Conservation (phyloP, 495 filamentous ascomycete genomes). For the Neurospora intermedia region DNA sequence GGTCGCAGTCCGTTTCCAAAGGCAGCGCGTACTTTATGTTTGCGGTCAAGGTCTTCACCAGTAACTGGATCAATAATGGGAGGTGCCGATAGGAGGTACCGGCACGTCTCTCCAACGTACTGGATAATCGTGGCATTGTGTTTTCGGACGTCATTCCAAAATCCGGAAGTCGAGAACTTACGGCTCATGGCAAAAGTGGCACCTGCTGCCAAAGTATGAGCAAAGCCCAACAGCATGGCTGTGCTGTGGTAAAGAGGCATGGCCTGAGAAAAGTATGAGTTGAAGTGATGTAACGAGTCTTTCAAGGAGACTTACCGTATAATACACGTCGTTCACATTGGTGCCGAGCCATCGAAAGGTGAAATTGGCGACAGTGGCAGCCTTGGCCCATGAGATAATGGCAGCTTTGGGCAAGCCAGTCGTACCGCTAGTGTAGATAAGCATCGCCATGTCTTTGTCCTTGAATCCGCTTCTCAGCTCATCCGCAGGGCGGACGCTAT, state of each 20-base stretch:
- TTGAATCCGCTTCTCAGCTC: conserved; percentile 40
- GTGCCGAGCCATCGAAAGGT: conserved; percentile 47
- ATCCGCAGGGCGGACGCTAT: conserved; percentile 54
- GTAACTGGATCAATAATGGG: conserved; percentile 51
- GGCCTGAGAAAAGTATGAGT: conserved; percentile 37
- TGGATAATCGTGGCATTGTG: conserved; percentile 74
- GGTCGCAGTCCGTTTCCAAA: conserved; percentile 89
- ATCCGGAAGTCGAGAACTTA: conserved; percentile 71
- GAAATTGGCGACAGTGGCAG: conserved; percentile 42
- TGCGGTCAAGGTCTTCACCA: conserved; percentile 63
- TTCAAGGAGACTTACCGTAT: conserved; percentile 50
- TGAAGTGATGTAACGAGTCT: neutral
- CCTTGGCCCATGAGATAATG: conserved; percentile 70
- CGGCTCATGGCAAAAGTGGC: conserved; percentile 62
- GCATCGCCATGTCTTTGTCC: conserved; percentile 50
- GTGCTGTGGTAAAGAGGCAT: conserved; percentile 96
- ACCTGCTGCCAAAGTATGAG: conserved; percentile 46
- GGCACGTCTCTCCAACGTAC: conserved; percentile 91
- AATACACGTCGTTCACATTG: conserved; percentile 56
- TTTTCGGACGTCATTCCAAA: conserved; percentile 69
- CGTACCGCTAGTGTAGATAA: conserved; percentile 83
- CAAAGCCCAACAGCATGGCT: conserved; percentile 60
- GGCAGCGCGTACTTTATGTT: conserved; percentile 67
- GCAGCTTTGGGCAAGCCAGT: conserved; percentile 89
- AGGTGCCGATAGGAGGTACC: conserved; percentile 73